Evolutionary conservation across 1,284 basidiomycete genomes (phyloP).

Genomic region (Ustilago vetiveriae): DNA sequence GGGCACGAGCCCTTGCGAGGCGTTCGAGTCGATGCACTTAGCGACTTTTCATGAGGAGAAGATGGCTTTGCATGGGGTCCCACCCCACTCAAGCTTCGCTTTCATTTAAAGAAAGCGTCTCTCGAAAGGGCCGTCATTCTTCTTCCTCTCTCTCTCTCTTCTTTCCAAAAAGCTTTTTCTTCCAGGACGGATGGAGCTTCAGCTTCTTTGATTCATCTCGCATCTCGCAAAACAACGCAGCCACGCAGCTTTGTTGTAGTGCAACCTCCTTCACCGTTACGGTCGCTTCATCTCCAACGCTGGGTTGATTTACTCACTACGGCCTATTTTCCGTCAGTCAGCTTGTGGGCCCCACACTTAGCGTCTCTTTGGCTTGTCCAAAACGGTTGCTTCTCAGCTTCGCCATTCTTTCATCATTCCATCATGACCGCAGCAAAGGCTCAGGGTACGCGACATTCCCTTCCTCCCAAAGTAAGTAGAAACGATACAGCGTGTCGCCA

Average conservation of each 20-base stretch:
- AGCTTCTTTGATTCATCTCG: slow-evolving; percentile 10
- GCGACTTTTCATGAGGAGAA: slow-evolving; percentile 7
- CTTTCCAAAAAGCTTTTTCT: slow-evolving; percentile 6
- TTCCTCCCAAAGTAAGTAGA: slow-evolving; percentile 40
- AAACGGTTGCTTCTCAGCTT: background rate
- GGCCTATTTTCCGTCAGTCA: slow-evolving; percentile 6
- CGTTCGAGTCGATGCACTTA: slow-evolving; percentile 2
- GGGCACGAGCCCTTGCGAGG: too few relatives aligned
- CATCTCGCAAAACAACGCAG: too few relatives aligned
- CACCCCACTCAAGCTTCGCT: slow-evolving; percentile 13
- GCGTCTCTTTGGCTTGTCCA: background rate
- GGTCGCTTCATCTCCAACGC: slow-evolving; percentile 10
- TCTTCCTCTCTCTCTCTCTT: slow-evolving; percentile 1
- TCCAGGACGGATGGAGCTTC: slow-evolving; percentile 22
- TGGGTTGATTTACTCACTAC: slow-evolving; percentile 13
- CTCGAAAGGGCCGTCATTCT: slow-evolving; percentile 3
- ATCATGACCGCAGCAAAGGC: slow-evolving; percentile 34
- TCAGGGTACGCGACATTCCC: slow-evolving; percentile 35
- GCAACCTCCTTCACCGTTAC: background rate
- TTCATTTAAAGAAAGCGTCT: slow-evolving; percentile 31
- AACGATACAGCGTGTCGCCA: background rate
- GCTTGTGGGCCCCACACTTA: slow-evolving; percentile 4
- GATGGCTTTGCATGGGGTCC: slow-evolving; percentile 7
- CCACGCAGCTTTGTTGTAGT: slow-evolving; percentile 4
- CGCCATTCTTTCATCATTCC: background rate